Percentiles rank a stretch among this genome's conserved stretches.
These are phyloP conservation scores for Globisporangium mamillatum DNA, from an alignment of 352 stramenopile species.

Conservation along the genomic window DNA sequence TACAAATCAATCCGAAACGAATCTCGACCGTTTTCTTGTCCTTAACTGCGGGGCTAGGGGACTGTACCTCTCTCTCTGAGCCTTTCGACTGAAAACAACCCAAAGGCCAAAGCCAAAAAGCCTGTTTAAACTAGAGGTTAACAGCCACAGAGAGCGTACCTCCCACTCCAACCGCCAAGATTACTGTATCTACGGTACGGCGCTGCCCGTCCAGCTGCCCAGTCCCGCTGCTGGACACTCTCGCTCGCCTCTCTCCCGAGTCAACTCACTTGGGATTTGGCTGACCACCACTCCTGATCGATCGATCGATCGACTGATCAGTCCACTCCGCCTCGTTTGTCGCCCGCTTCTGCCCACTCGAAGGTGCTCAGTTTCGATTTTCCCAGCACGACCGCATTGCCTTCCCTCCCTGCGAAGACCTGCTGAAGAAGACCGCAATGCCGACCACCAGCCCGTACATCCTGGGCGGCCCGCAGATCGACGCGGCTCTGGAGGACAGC, in stretches of 20 bases:
- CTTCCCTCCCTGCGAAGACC: not conserved
- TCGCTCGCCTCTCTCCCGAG: not conserved
- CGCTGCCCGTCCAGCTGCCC: not conserved
- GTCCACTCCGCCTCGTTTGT: not conserved
- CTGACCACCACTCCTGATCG: not conserved
- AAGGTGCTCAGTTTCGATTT: slow-evolving; percentile 2
- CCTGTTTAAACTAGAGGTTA: not conserved
- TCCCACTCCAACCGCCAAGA: not conserved
- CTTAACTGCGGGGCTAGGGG: no score
- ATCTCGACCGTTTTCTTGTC: no score
- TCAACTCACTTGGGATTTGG: not conserved
- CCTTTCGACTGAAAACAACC: no score
- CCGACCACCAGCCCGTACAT: slow-evolving; percentile 7
- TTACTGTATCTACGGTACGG: not conserved
- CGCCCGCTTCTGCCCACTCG: no score
- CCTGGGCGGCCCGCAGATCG: not conserved
- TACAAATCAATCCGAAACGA: not conserved
- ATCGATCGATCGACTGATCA: not conserved
- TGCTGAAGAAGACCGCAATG: not conserved
- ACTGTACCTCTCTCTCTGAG: no score
- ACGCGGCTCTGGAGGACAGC: not conserved
- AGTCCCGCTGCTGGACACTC: not conserved
- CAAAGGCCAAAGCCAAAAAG: not conserved
- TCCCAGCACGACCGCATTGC: not conserved
- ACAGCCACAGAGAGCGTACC: not conserved